A percentile compares a stretch with the other conserved stretches of the same genome.
These are phyloP conservation scores for Skeletonema menzelii DNA, from an alignment of 108 stramenopile species.

Conservation along the genomic window DNA sequence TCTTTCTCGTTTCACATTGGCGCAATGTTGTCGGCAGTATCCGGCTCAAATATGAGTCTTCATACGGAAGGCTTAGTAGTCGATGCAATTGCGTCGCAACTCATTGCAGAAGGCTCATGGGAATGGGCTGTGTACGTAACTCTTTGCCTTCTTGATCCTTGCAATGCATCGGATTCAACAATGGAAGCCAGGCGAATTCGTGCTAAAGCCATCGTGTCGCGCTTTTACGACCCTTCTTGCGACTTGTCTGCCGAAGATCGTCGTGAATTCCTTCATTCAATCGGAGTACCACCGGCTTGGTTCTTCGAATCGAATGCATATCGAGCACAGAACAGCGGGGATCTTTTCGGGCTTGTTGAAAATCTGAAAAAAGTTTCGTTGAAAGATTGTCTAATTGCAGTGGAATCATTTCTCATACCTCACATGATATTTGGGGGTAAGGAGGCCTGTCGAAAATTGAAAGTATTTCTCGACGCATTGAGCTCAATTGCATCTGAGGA, in stretches of 20 bases:
- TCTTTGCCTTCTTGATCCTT: constrained; percentile 44
- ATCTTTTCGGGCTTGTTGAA: constrained; percentile 44
- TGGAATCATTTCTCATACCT: constrained; percentile 62
- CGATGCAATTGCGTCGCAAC: constrained; percentile 66
- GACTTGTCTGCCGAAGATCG: constrained; percentile 10
- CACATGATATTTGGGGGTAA: constrained; percentile 60
- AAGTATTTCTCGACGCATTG: constrained; percentile 22
- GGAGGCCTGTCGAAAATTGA: constrained; percentile 13
- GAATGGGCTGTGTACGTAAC: constrained; percentile 82
- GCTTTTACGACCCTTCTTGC: constrained; percentile 42
- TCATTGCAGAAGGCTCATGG: constrained; percentile 61
- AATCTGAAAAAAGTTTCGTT: constrained; percentile 46
- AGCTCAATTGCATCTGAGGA: constrained; percentile 15
- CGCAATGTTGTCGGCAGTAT: constrained; percentile 55
- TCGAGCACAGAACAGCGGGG: constrained; percentile 43
- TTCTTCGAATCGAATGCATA: constrained; percentile 63
- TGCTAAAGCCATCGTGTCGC: constrained; percentile 60
- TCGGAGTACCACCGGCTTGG: constrained; percentile 68
- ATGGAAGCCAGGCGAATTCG: constrained; percentile 21
- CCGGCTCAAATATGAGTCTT: constrained; percentile 31
- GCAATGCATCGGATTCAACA: constrained; percentile 6
- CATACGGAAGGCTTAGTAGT: constrained; percentile 52
- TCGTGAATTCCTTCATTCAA: constrained; percentile 49
- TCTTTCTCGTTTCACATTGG: constrained; percentile 56
- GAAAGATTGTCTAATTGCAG: constrained; percentile 28